Evolutionary conservation across 805 yeast species (phyloP).

Genomic region (Clavispora asparagi): DNA sequence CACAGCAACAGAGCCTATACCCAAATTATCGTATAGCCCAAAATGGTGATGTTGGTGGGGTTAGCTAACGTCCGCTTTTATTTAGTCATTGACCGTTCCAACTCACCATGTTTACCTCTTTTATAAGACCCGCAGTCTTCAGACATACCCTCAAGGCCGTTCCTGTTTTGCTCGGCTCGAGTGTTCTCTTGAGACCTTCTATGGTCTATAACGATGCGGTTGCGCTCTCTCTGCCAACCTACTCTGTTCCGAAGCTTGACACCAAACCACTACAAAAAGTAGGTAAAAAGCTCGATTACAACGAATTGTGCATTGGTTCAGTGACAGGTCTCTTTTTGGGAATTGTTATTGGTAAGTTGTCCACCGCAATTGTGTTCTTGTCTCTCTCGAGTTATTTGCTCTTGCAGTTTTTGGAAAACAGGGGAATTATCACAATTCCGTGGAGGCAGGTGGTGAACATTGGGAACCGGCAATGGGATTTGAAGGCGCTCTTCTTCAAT

Average conservation of each 20-base stretch:
- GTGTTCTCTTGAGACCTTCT: constrained; percentile 7
- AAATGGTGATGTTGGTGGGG: neutral
- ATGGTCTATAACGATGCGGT: constrained; percentile 10
- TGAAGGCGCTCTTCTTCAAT: constrained; percentile 48
- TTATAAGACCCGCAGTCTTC: constrained; percentile 9
- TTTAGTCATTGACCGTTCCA: neutral
- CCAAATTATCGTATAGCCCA: neutral
- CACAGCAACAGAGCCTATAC: neutral
- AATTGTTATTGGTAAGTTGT: constrained; percentile 54
- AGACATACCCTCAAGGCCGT: constrained; percentile 8
- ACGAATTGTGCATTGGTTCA: constrained; percentile 60
- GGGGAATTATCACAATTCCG: constrained; percentile 48
- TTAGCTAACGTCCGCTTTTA: neutral
- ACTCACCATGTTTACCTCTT: constrained; percentile 9
- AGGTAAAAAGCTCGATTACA: constrained; percentile 50
- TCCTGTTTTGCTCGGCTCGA: constrained; percentile 12
- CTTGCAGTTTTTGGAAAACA: constrained; percentile 50
- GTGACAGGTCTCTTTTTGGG: constrained; percentile 58
- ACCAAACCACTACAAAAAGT: neutral
- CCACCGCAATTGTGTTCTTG: constrained; percentile 47
- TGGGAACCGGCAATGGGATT: constrained; percentile 36
- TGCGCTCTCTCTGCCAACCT: constrained; percentile 7
- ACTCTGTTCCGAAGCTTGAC: neutral
- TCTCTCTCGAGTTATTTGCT: constrained; percentile 39
- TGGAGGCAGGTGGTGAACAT: constrained; percentile 32